Base-by-base conservation (phyloP, 495 filamentous ascomycete genomes). In the Penicillium steckii region DNA sequence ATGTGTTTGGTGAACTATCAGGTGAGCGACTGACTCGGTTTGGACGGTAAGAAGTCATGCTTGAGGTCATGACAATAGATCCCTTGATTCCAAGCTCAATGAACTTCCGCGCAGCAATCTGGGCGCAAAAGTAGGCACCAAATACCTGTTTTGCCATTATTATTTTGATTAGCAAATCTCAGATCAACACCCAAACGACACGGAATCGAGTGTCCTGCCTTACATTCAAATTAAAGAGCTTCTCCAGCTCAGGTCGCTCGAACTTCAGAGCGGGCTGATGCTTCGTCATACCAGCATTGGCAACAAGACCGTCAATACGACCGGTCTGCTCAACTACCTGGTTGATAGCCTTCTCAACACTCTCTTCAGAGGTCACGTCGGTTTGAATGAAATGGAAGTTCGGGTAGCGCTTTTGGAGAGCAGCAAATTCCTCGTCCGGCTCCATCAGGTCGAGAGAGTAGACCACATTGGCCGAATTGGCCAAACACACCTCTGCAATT, bases 251-350 rank as follows among this genome's bases (percentile, higher is more conserved):
- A 9, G 59, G 53, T 5, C 67, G 62, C 2, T 60, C 64, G 52
- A 77, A 75, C 23, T 74, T 56, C 8, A 75, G 57, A 4, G 74
- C 72, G 5, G 71, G 72, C 43, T 74, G 72, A 40, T 74, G 74
- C 50, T 75, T 75, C 29, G 74, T 75, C 67, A 73, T 72, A 15
- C 74, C 74, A 3, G 74, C 70, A 46, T 72, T 72, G 53, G 66
- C 66, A 3, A 74, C 61, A 44, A 72, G 48, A 8, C 69, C 69
- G 33, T 72, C 67, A 17, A 73, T 65, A 1, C 63, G 54, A 25
- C 69, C 67, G 17, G 62, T 59, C 30, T 61, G 57, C n/a, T 64
- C 59, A 5, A 75, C 66, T 9, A 77, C 65, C 22, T 59, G 50
- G 26, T 71, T 63, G 45, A 77, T 62, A 1, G 72, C 69, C 22